A percentile compares a stretch with the other conserved stretches of the same genome.
These are phyloP conservation scores for Entomortierella parvispora DNA, from an alignment of 192 early-diverging fungal species.

Conservation along the genomic window DNA sequence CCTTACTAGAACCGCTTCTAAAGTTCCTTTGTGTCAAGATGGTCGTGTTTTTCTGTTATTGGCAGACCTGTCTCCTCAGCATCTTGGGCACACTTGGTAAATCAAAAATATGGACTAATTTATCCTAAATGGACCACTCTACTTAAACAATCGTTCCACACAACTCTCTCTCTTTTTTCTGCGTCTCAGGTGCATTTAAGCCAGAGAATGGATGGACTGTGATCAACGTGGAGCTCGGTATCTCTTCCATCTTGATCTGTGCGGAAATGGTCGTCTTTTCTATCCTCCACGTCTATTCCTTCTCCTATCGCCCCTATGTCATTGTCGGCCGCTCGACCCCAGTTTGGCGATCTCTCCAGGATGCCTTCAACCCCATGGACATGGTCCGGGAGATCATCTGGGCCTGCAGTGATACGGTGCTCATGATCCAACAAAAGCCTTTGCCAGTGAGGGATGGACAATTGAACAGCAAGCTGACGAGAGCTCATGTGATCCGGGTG, in stretches of 20 bases:
- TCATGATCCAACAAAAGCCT: slow-evolving; percentile 22
- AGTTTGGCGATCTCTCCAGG: slow-evolving; percentile 20
- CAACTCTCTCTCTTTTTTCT: not conserved
- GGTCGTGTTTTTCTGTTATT: slow-evolving; percentile 46
- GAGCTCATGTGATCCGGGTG: slow-evolving; percentile 32
- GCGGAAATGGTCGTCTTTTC: slow-evolving; percentile 55
- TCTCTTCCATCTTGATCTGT: slow-evolving; percentile 46
- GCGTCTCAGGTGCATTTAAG: not conserved
- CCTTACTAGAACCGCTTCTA: slow-evolving; percentile 32
- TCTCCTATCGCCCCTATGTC: slow-evolving; percentile 41
- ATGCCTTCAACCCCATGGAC: slow-evolving; percentile 52
- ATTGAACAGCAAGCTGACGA: slow-evolving; percentile 20
- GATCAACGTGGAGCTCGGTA: slow-evolving; percentile 42
- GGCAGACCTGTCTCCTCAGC: slow-evolving; percentile 33
- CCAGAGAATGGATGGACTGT: slow-evolving; percentile 40
- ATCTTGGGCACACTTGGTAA: slow-evolving; percentile 39
- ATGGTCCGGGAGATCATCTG: slow-evolving; percentile 45
- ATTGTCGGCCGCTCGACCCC: slow-evolving; percentile 23
- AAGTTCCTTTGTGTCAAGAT: slow-evolving; percentile 56
- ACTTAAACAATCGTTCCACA: not conserved
- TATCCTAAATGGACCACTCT: not conserved
- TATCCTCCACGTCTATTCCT: slow-evolving; percentile 50
- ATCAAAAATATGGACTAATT: not conserved
- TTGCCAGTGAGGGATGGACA: slow-evolving; percentile 29
- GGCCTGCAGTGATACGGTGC: slow-evolving; percentile 27